Evolutionary conservation across 2,329 filamentous ascomycete genomes (phyloP), one percentile per base, ranked within the genome.

Genomic region (Fusarium sp.): DNA sequence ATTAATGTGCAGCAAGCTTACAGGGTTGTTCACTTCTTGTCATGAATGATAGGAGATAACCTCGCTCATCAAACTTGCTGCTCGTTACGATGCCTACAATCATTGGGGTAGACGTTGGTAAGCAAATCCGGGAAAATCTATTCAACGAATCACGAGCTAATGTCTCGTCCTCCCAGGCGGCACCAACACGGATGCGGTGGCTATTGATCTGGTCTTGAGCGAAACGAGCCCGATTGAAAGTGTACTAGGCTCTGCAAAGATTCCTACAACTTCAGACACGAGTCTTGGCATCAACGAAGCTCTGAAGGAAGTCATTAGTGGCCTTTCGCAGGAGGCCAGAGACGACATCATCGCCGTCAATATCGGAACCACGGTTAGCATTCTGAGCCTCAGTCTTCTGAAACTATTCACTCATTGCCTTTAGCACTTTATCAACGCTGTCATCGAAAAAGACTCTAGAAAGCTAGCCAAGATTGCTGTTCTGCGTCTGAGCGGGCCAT

Each of bases 361-460:
- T 50, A 34, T 66, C 23, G 67, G 67, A 14, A 69, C 67, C 5
- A 69, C 67, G 4, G 67, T 66, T 10, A 57, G 63, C 45, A 8
- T 20, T 20, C 27, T 9, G 2, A 14, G 6, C 1, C 11, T 2
- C 8, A n/a, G 18, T 20, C 1, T 20, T 20, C 4, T 8, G 10
- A n/a, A 34, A 20, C 18, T 20, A 14, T 20, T 32, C 13, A 54
- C 2, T 30, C n/a, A 59, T 1, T 20, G 1, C 13, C 9, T 35
- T 16, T 6, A 69, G 67, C 85, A 86, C 72, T 87, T 87, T 68
- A 83, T 87, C 73, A 87, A 87, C 74, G 85, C 85, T 0, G 80
- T 87, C 9, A 79, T 87, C 8, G 83, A 87, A 70, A 82, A 82
- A 13, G 85, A 87, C 78, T 78, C 80, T 3, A 72, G 80, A 39